Evolutionary conservation across 345 rosid species (phyloP).

Genomic region (Dipteronia dyeriana): DNA sequence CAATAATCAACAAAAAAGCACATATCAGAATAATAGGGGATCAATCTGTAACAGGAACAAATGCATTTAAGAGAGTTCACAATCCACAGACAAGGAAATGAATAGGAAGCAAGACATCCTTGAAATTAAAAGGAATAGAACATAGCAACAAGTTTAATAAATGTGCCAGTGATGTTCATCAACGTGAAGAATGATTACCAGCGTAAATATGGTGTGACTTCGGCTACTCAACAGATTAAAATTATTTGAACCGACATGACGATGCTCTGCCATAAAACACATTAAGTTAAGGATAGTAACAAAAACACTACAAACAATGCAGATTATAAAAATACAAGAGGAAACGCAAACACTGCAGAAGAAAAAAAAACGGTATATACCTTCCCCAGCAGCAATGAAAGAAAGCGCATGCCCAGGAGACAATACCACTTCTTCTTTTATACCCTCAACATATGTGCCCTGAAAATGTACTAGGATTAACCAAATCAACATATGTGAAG

Average conservation of each 20-base stretch:
- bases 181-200: constrained; percentile 52
- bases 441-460: constrained; percentile 99
- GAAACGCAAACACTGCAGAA: constrained; percentile 12
- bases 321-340: not conserved
- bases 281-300: constrained; percentile 15
- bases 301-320: constrained; percentile 10
- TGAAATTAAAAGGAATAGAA: not conserved
- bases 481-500: not conserved
- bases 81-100: not conserved
- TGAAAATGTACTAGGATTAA: constrained; percentile 31
- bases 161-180: not conserved
- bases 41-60: not conserved
- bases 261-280: constrained; percentile 74
- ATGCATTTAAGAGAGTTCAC: not conserved
- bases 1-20: constrained; percentile 1
- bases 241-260: constrained; percentile 99
- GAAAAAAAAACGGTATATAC: constrained; percentile 34
- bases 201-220: constrained; percentile 97
- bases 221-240: constrained; percentile 96
- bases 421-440: constrained; percentile 97
- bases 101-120: constrained; percentile 1
- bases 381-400: constrained; percentile 99
- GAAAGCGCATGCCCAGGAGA: constrained; percentile 99
- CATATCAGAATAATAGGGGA: not conserved
- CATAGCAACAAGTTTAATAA: not conserved